Evolutionary conservation across 371 early-diverging fungal species (phyloP).

Genomic region (Catenaria anguillulae): DNA sequence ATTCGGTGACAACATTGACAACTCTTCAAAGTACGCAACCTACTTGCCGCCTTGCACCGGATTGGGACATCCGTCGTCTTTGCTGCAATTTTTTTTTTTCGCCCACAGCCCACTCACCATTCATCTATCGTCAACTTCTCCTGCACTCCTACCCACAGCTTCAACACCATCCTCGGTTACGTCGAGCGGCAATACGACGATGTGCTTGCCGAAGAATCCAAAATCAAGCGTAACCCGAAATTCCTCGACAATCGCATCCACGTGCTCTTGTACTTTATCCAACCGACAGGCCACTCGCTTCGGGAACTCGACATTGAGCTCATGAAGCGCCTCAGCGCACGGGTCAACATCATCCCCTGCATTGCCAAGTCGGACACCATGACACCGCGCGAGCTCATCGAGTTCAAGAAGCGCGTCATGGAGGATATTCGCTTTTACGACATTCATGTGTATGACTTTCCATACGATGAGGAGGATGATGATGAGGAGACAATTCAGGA

Average conservation of each 20-base stretch:
- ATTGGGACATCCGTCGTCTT: too few species aligned
- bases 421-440: slow-evolving; percentile 83
- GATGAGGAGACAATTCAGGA: slow-evolving; percentile 84
- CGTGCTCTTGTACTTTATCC: slow-evolving; percentile 90
- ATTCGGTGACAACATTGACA: slow-evolving; percentile 71
- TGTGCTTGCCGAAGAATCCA: slow-evolving; percentile 71
- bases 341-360: slow-evolving; percentile 91
- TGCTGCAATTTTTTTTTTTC: too few species aligned
- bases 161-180: slow-evolving; percentile 65
- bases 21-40: slow-evolving; percentile 24
- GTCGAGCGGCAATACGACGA: slow-evolving; percentile 82
- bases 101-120: too few species aligned
- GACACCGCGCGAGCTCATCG: slow-evolving; percentile 28
- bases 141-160: slow-evolving; percentile 35
- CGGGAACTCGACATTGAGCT: slow-evolving; percentile 95
- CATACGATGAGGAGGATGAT: slow-evolving; percentile 50
- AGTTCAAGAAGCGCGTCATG: slow-evolving; percentile 43
- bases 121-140: too few species aligned
- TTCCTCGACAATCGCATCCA: slow-evolving; percentile 96
- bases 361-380: slow-evolving; percentile 36
- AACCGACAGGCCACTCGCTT: slow-evolving; percentile 87
- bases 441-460: slow-evolving; percentile 69
- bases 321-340: slow-evolving; percentile 78
- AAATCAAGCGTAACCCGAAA: slow-evolving; percentile 75
- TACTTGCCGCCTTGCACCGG: too few species aligned